These are phyloP conservation scores for Claviceps sp. DNA, from an alignment of 2,329 filamentous ascomycete genomes.

Conservation along the genomic window DNA sequence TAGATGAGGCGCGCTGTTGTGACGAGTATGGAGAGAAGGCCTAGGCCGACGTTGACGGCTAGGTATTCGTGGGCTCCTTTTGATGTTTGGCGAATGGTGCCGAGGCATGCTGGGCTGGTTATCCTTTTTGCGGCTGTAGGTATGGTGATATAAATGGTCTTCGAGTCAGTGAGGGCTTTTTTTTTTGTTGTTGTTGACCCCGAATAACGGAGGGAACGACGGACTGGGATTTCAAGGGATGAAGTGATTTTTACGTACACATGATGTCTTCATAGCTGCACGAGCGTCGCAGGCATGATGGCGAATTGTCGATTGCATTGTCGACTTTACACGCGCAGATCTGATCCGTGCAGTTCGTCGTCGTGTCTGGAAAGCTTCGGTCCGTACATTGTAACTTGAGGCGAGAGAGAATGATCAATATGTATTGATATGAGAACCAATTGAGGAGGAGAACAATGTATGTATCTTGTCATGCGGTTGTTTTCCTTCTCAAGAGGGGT, in stretches of 20 bases:
- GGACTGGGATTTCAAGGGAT: background rate
- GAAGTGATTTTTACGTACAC: background rate
- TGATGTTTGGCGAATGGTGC: background rate
- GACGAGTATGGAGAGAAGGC: conserved; percentile 22
- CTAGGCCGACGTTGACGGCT: background rate
- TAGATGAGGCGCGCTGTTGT: conserved; percentile 20
- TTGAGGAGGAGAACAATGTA: background rate
- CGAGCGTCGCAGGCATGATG: background rate
- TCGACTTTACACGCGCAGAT: conserved; percentile 3
- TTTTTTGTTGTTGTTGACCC: background rate
- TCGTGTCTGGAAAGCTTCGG: background rate
- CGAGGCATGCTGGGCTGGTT: conserved; percentile 1
- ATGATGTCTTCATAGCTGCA: conserved; percentile 1
- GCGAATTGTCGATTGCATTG: background rate
- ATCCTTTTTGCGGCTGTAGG: conserved; percentile 1
- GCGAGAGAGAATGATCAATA: too few relatives aligned
- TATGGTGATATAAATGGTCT: background rate
- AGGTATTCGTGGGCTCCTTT: background rate
- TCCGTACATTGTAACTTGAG: background rate
- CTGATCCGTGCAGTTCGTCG: background rate
- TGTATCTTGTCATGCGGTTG: background rate
- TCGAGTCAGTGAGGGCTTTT: background rate
- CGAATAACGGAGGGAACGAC: background rate
- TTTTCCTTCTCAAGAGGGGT: too few relatives aligned
- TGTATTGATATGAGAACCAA: too few relatives aligned